These are phyloP conservation scores for Beta corolliflora DNA, from an alignment of 179 eudicot species.

Conservation along the genomic window DNA sequence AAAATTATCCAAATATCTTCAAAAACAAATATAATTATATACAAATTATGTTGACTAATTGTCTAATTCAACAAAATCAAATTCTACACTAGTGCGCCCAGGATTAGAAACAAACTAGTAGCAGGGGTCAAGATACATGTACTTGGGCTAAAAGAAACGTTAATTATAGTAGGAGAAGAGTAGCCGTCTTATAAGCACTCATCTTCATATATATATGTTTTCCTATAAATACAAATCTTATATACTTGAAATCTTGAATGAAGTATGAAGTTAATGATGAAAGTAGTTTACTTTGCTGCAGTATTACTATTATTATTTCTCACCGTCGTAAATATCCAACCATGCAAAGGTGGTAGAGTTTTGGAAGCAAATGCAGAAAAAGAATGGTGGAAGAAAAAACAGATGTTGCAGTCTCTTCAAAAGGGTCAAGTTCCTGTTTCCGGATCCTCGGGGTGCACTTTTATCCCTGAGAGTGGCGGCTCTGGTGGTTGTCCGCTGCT, in stretches of 20 bases:
- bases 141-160: not conserved
- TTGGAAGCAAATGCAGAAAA: conserved; percentile 12
- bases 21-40: too few species aligned
- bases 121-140: not conserved
- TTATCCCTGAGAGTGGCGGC: conserved; percentile 31
- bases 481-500: conserved; percentile 19
- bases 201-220: not conserved
- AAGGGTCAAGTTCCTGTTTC: conserved; percentile 36
- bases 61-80: not conserved
- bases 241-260: not conserved
- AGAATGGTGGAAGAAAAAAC: not conserved
- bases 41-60: not conserved
- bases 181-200: too few species aligned
- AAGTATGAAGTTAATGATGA: not conserved
- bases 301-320: conserved; percentile 4
- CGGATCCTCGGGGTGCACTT: conserved; percentile 37
- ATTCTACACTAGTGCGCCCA: not conserved
- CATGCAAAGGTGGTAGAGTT: conserved; percentile 25
- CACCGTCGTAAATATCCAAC: conserved; percentile 7
- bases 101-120: not conserved
- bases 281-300: not conserved
- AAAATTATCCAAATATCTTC: too few species aligned
- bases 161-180: too few species aligned
- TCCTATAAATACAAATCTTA: not conserved
- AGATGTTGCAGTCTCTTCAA: conserved; percentile 20